phyloP scores from a whole-genome alignment of 495 filamentous ascomycete species.

The Parathielavia hyrcaniae region DNA sequence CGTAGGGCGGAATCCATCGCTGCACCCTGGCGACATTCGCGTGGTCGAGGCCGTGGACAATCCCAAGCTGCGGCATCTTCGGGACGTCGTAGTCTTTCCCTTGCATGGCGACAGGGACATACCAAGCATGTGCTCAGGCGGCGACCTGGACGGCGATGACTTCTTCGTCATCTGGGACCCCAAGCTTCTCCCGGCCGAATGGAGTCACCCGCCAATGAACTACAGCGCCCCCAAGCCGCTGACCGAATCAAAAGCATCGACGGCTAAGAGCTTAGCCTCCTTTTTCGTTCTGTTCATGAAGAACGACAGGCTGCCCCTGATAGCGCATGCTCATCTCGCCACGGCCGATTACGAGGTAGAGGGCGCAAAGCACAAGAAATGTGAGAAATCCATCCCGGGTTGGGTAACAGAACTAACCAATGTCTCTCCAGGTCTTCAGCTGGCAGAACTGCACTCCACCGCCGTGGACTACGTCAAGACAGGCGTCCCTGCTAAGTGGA shows the following conservation, averaged over 20 bases:
- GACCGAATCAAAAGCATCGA: slow-evolving; percentile 51
- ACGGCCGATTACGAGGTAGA: slow-evolving; percentile 57
- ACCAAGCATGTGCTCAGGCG: slow-evolving; percentile 90
- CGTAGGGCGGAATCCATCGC: slow-evolving; percentile 84
- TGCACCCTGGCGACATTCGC: slow-evolving; percentile 89
- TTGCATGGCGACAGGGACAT: slow-evolving; percentile 77
- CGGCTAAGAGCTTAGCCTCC: slow-evolving; percentile 59
- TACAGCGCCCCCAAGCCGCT: slow-evolving; percentile 52
- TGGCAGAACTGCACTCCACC: slow-evolving; percentile 78
- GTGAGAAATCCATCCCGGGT: slow-evolving; percentile 26
- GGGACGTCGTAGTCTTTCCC: slow-evolving; percentile 82
- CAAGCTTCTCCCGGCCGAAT: slow-evolving; percentile 61
- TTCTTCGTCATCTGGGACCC: slow-evolving; percentile 91
- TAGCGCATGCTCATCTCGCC: slow-evolving; percentile 80
- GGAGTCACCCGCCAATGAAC: slow-evolving; percentile 69
- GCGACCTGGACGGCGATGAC: slow-evolving; percentile 94
- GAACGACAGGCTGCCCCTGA: slow-evolving; percentile 70
- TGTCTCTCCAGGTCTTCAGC: slow-evolving; percentile 44
- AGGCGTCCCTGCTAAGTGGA: slow-evolving; percentile 67
- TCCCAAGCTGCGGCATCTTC: slow-evolving; percentile 63
- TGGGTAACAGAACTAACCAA: neutral
- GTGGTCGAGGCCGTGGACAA: slow-evolving; percentile 80
- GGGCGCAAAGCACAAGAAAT: slow-evolving; percentile 64
- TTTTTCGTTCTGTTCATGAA: slow-evolving; percentile 96
- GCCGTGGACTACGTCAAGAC: slow-evolving; percentile 94